Base-by-base conservation (phyloP, 2,329 filamentous ascomycete genomes). In the Alternaria novae-zelandiae region DNA sequence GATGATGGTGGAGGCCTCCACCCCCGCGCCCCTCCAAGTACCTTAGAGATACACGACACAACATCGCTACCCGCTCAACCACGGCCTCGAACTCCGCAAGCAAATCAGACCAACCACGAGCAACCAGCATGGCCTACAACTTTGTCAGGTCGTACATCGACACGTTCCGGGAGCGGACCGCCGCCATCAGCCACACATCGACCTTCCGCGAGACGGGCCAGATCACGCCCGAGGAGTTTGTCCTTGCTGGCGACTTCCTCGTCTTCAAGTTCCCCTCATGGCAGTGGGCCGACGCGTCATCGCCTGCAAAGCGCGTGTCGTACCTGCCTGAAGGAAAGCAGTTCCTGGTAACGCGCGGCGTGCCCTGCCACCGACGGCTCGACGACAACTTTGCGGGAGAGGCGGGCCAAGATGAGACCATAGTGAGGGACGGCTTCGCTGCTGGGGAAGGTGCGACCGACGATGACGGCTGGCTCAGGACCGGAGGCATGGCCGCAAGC, bases 251-350 rank as follows among this genome's bases (percentile, higher is more conserved):
- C 73, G 96, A 99, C 84, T 99, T 98, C 80, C 89, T 99, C 41
- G 94, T 97, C 76, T 97, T 96, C 89, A 98, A 97, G 85, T 99
- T 99, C 83, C 96, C 95, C 9, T 97, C 95, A 62, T 99, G 96
- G 96, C 91, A 93, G 54, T 99, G 96, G 96, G 90, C 91, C 69
- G 93, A 96, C 74, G 94, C 95, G 70, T 92, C 95, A 59, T 89
- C 90, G n/a, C 88, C 90, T 2, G 86, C 88, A 65, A 92, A 93
- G 79, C 91, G 94, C 67, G 92, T 92, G 59, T 84, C 85, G 69
- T 92, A 97, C 78, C 88, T 99, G 5, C 96, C 96, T 1, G 83
- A 89, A 0, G 93, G 91, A 55, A 99, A 98, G 83, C 96, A 99
- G 86, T 99, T 94, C 77, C 87, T 99, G 41, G 91, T 98, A 45